Evolutionary conservation across 2,329 filamentous ascomycete species (phyloP).

Genomic region (Colletotrichum liaoningense): DNA sequence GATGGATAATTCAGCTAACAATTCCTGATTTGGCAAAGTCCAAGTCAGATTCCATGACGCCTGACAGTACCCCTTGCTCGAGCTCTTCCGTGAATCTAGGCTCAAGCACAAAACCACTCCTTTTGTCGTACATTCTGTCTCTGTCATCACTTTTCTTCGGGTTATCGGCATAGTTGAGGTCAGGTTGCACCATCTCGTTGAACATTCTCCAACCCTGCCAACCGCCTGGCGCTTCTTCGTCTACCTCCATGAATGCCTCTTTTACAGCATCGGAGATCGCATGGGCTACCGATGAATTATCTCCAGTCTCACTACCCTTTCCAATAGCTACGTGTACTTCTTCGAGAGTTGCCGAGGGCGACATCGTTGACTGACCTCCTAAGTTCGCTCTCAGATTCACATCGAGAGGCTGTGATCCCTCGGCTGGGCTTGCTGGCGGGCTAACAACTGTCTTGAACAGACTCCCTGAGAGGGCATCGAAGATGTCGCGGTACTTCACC

Average conservation of each 20-base stretch:
- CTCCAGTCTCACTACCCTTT: not conserved
- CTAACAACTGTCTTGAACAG: constrained; percentile 40
- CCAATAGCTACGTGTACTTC: not conserved
- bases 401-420: not conserved
- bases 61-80: not conserved
- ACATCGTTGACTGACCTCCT: no score
- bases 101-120: not conserved
- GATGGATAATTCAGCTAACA: not conserved
- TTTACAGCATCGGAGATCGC: constrained; percentile 40
- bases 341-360: no score
- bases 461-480: constrained; percentile 41
- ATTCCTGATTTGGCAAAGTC: constrained; percentile 19
- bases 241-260: constrained; percentile 44
- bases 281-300: constrained; percentile 9
- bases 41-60: constrained; percentile 27
- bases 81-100: no score
- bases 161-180: not conserved
- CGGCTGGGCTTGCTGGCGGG: not conserved
- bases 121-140: no score
- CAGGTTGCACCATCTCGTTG: constrained; percentile 41
- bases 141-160: no score
- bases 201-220: constrained; percentile 45
- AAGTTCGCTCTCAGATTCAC: not conserved
- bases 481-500: constrained; percentile 44
- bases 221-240: constrained; percentile 42